Percentiles rank a stretch among this genome's conserved stretches.
phyloP scores from a whole-genome alignment of 305 asterid genomes.

The Solanum chacoense region DNA sequence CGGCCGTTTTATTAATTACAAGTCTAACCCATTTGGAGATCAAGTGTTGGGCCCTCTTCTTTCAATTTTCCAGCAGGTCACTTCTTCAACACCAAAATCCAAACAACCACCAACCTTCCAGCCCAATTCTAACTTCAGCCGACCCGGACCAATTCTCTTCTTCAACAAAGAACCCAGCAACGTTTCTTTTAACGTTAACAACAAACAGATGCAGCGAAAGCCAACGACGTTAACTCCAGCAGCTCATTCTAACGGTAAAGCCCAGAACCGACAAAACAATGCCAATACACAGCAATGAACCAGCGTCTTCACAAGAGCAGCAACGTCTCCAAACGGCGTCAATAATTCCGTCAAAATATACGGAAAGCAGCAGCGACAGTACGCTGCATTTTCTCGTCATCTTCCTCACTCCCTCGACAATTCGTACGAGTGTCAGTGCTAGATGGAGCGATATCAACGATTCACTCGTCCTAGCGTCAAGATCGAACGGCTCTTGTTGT shows the following conservation, averaged over 20 bases:
- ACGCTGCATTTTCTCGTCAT: background rate
- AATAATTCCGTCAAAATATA: background rate
- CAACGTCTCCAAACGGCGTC: background rate
- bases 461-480: background rate
- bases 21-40: background rate
- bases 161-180: background rate
- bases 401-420: background rate
- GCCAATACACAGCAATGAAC: background rate
- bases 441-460: background rate
- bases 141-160: background rate
- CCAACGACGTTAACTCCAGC: background rate
- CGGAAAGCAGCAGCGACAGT: background rate
- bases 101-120: background rate
- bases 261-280: background rate
- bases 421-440: background rate
- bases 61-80: background rate
- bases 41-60: background rate
- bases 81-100: background rate
- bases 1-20: background rate
- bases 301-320: background rate
- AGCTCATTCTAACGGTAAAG: background rate
- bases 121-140: background rate
- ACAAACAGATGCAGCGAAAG: background rate
- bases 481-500: background rate
- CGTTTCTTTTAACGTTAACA: background rate